Conservation (phyloP, 2,329 filamentous ascomycete species). For the Ceratocystis harringtonii region DNA sequence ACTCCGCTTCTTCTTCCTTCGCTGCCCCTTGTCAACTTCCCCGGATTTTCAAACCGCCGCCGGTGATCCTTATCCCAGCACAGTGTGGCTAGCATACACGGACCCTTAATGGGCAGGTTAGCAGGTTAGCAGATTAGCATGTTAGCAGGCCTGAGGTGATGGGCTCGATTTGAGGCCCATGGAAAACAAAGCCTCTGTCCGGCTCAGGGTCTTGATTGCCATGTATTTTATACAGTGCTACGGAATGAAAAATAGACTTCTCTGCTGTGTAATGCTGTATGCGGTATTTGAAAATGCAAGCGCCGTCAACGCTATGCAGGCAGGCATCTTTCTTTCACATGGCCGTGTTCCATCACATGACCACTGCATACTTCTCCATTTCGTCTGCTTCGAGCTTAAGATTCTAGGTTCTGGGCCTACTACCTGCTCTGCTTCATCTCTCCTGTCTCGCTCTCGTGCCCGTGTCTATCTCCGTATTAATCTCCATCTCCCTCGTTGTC, state of each 20-base stretch:
- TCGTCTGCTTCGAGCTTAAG: neutral
- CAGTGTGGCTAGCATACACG: neutral
- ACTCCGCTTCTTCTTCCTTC: neutral
- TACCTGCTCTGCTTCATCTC: neutral
- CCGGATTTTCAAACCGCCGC: constrained; percentile 3
- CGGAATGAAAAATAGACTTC: neutral
- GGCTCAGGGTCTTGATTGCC: neutral
- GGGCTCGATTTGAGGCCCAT: no score
- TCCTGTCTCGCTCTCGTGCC: neutral
- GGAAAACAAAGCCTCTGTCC: no score
- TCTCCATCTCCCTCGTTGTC: neutral
- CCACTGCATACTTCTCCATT: neutral
- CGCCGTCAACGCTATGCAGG: neutral
- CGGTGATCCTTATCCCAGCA: neutral
- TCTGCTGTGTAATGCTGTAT: no score
- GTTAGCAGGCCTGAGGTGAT: neutral
- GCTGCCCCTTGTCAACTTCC: constrained; percentile 2
- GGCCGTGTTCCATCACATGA: neutral
- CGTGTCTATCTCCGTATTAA: neutral
- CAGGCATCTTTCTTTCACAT: no score
- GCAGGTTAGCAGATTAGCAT: no score
- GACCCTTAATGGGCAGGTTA: neutral
- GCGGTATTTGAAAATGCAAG: neutral
- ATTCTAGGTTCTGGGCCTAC: neutral
- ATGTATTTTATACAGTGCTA: neutral